A percentile compares a stretch with the other conserved stretches of the same genome.
Conservation (phyloP, 2,329 filamentous ascomycete species). For the Pseudocercospora macadamiae region DNA sequence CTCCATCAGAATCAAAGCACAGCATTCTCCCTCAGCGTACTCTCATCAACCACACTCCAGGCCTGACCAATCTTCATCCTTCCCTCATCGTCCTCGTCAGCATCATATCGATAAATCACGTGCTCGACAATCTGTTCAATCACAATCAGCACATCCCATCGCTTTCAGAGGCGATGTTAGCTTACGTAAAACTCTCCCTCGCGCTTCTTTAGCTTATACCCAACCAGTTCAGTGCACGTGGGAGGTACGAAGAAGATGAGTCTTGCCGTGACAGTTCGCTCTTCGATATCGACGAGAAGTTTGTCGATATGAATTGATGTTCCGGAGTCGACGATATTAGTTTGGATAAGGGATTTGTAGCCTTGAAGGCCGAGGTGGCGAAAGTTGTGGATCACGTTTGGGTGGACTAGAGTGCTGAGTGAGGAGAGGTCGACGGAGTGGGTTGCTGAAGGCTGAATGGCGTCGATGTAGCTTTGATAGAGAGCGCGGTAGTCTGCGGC, state of each 20-base stretch:
- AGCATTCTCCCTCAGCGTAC: background rate
- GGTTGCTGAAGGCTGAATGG: background rate
- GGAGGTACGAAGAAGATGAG: slow-evolving; percentile 7
- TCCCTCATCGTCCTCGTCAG: slow-evolving; percentile 2
- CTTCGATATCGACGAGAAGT: background rate
- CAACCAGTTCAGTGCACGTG: slow-evolving; percentile 1
- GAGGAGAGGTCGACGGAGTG: background rate
- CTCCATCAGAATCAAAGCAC: no score
- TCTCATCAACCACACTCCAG: slow-evolving; percentile 11
- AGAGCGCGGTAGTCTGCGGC: background rate
- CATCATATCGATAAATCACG: slow-evolving; percentile 9
- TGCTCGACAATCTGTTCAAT: slow-evolving; percentile 8
- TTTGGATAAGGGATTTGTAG: slow-evolving; percentile 11
- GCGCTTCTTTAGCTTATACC: background rate
- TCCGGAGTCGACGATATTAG: slow-evolving; percentile 7
- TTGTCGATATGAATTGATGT: slow-evolving; percentile 10
- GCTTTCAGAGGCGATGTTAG: no score
- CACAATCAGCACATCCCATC: no score
- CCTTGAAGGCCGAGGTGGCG: background rate
- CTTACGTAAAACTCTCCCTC: no score
- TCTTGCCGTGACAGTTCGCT: background rate
- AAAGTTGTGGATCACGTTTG: slow-evolving; percentile 15
- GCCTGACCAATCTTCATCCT: slow-evolving; percentile 13
- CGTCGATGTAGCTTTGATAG: slow-evolving; percentile 7
- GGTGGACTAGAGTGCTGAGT: slow-evolving; percentile 5